Evolutionary conservation across 2,329 filamentous ascomycete genomes (phyloP), one percentile per base, ranked within the genome.

Genomic region (Capronia coronata): DNA sequence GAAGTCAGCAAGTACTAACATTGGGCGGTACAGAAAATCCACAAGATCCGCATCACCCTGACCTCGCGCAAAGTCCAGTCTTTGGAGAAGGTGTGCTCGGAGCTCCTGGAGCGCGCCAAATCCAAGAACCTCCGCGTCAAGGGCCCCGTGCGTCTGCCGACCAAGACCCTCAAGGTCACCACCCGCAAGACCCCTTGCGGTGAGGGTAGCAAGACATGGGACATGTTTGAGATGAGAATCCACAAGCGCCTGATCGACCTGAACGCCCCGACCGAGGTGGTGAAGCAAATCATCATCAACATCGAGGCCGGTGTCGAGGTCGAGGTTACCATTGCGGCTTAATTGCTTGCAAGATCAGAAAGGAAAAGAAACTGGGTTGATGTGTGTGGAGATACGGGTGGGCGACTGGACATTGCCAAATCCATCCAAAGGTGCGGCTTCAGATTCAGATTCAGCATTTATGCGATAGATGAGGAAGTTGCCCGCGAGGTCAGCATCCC

Each of bases 171-270:
- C 68, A 88, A 93, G 81, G 58, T 95, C 80, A 88, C 87, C 72
- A 95, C 93, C 80, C 86, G 93, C 70, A 98, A 98, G 86, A 97
- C 93, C 62, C 93, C 93, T 73, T 93, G 87, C 77, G 93, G 93
- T 86, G 93, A 98, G 83, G 93, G 93, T 78, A 94, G 86, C 75
- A 98, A 98, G 88, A 98, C 93, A 70, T 98, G 93, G 93, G 93
- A 97, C 74, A 84, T 80, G 74, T 98, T 80, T 75, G 91, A 98
- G 85, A 94, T 98, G 89, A 86, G 91, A 78, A 94, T 96, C 73
- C 89, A 96, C 83, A 96, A 96, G 86, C 86, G 90, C 65, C 80
- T 96, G 69, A 96, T 96, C 70, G 90, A 95, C 75, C 79, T 98
- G 63, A 90, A 94, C 77, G 93, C 93, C 66, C 93, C 93, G 58